Conservation (phyloP, 108 stramenopile species). For the Halocafeteria seosinensis region DNA sequence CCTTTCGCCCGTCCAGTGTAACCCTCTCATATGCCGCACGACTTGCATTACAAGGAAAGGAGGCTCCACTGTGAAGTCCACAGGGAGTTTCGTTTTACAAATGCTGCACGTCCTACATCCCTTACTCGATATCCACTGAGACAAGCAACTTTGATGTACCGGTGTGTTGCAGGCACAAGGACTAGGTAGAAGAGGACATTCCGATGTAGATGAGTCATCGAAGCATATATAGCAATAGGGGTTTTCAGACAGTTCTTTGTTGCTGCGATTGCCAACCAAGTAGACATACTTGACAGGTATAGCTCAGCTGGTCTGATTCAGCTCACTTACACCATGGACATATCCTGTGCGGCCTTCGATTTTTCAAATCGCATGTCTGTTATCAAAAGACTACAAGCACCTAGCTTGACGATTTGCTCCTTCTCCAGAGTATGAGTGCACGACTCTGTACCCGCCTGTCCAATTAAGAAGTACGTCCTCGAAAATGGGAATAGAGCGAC, state of each 20-base stretch:
- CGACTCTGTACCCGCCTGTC: neutral
- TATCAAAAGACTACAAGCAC: neutral
- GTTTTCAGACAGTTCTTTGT: neutral
- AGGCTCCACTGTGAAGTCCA: neutral
- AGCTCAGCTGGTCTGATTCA: neutral
- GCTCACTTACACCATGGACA: neutral
- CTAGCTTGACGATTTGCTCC: neutral
- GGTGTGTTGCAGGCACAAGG: neutral
- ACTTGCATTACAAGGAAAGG: conserved; percentile 2
- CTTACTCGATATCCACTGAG: neutral
- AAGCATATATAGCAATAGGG: neutral
- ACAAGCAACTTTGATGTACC: neutral
- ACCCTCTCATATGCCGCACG: neutral
- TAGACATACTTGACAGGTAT: too few species aligned
- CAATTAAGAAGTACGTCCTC: neutral
- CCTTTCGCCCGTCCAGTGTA: neutral
- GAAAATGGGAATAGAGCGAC: too few species aligned
- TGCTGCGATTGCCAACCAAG: neutral
- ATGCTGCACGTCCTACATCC: neutral
- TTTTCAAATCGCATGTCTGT: neutral
- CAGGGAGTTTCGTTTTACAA: neutral
- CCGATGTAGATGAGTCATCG: neutral
- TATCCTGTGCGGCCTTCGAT: neutral
- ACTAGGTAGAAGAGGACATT: neutral
- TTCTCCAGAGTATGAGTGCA: neutral